Percentiles rank a stretch among this genome's conserved stretches.
Evolutionary conservation across 805 yeast genomes (phyloP).

Genomic region (Lachancea lanzarotensis): DNA sequence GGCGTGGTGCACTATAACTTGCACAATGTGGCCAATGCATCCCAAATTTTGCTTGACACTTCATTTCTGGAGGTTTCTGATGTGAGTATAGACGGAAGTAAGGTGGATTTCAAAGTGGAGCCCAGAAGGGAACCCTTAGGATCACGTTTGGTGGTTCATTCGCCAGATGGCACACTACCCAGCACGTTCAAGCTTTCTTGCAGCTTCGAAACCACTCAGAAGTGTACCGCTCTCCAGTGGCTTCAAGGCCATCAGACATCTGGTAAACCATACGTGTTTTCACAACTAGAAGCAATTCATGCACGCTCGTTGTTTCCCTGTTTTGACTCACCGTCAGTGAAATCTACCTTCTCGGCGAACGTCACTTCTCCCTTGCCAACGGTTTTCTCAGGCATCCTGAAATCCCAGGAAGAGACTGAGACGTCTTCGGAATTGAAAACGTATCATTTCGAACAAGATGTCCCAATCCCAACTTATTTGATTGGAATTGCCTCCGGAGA

Average conservation of each 20-base stretch:
- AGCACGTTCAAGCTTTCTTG: constrained; percentile 33
- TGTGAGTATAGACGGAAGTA: constrained; percentile 36
- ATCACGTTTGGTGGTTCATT: constrained; percentile 40
- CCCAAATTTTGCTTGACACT: constrained; percentile 56
- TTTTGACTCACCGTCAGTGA: constrained; percentile 84
- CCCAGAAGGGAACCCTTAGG: constrained; percentile 53
- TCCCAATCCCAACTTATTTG: constrained; percentile 81
- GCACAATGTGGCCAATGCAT: constrained; percentile 23
- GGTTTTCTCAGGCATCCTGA: constrained; percentile 60
- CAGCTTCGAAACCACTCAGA: constrained; percentile 60
- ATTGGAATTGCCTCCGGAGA: constrained; percentile 85
- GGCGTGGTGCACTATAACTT: constrained; percentile 54
- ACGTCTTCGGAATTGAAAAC: constrained; percentile 9
- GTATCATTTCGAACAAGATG: constrained; percentile 59
- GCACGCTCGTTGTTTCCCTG: constrained; percentile 84
- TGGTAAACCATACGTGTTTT: constrained; percentile 64
- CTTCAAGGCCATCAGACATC: constrained; percentile 66
- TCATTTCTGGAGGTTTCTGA: constrained; percentile 48
- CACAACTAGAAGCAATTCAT: constrained; percentile 89
- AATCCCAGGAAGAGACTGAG: constrained; percentile 11
- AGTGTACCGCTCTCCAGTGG: constrained; percentile 85
- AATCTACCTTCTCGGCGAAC: constrained; percentile 53
- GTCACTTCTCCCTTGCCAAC: constrained; percentile 62
- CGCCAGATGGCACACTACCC: constrained; percentile 1
- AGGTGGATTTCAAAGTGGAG: constrained; percentile 31